Evolutionary conservation across 1,139 yeast genomes (phyloP).

Genomic region (Pneumocystis wakefieldiae): DNA sequence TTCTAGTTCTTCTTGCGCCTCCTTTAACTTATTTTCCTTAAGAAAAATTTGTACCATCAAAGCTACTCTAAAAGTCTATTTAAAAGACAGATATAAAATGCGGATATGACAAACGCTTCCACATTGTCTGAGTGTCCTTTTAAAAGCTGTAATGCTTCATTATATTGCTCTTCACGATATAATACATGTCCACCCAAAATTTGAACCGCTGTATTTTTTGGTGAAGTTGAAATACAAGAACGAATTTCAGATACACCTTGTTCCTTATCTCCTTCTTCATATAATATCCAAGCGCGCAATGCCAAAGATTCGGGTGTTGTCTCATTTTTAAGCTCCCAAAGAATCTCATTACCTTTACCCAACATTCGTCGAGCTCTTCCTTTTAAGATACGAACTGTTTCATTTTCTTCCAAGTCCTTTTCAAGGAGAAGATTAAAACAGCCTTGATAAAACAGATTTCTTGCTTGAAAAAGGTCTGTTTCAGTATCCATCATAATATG

Average conservation of each 20-base stretch:
- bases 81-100: too few relatives aligned
- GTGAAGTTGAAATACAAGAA: too few relatives aligned
- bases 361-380: not conserved
- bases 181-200: too few relatives aligned
- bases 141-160: too few relatives aligned
- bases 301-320: not conserved
- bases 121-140: too few relatives aligned
- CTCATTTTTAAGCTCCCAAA: not conserved
- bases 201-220: too few relatives aligned
- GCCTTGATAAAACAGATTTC: not conserved
- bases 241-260: too few relatives aligned
- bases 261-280: not conserved
- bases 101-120: too few relatives aligned
- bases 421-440: not conserved
- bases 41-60: constrained; percentile 26
- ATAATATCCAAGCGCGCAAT: not conserved
- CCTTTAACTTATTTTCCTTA: constrained; percentile 22
- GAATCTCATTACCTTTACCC: not conserved
- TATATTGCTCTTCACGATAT: too few relatives aligned
- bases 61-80: constrained; percentile 17
- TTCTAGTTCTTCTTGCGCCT: constrained; percentile 24
- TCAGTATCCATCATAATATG: too few relatives aligned
- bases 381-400: not conserved
- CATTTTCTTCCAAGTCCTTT: not conserved
- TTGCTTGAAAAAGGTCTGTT: not conserved